phyloP scores from a whole-genome alignment of 2,329 filamentous ascomycete species.

The Colletotrichum paranaense region DNA sequence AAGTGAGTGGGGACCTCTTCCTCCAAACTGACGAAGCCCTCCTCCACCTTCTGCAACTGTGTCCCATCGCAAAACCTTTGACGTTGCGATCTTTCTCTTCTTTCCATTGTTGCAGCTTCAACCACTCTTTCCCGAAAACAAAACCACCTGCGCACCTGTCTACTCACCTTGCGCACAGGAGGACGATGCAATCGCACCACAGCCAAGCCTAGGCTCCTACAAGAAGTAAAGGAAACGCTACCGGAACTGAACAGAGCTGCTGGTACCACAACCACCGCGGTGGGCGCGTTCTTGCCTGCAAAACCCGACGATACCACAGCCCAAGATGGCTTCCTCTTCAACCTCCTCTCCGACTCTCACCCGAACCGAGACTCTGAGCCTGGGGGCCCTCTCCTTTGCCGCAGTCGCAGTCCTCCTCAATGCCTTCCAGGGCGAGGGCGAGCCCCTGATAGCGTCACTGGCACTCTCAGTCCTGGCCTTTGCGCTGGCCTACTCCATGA shows the following conservation, averaged over 20 bases:
- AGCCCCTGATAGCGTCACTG: slow-evolving; percentile 88
- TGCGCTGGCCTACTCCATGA: slow-evolving; percentile 82
- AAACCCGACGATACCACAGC: slow-evolving; percentile 9
- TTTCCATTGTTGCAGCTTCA: slow-evolving; percentile 8
- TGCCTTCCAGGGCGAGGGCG: slow-evolving; percentile 86
- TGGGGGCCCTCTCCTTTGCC: slow-evolving; percentile 73
- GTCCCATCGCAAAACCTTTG: slow-evolving; percentile 26
- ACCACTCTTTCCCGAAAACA: not conserved
- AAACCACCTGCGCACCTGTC: not conserved
- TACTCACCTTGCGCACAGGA: slow-evolving; percentile 3
- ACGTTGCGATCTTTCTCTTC: not conserved
- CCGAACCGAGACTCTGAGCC: slow-evolving; percentile 62
- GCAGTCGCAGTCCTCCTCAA: slow-evolving; percentile 82
- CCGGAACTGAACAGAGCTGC: not conserved
- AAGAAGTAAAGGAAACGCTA: not conserved
- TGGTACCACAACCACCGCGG: not conserved
- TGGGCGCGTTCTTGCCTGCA: not conserved
- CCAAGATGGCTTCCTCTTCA: slow-evolving; percentile 43
- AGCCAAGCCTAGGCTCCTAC: not conserved
- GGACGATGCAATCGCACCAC: not conserved
- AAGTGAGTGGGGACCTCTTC: not conserved
- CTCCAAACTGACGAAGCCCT: slow-evolving; percentile 18
- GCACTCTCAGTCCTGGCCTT: slow-evolving; percentile 90
- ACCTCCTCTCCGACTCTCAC: slow-evolving; percentile 57
- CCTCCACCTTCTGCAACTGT: slow-evolving; percentile 32